Base-by-base conservation (phyloP, 2,329 filamentous ascomycete genomes). In the Talaromyces sp. region DNA sequence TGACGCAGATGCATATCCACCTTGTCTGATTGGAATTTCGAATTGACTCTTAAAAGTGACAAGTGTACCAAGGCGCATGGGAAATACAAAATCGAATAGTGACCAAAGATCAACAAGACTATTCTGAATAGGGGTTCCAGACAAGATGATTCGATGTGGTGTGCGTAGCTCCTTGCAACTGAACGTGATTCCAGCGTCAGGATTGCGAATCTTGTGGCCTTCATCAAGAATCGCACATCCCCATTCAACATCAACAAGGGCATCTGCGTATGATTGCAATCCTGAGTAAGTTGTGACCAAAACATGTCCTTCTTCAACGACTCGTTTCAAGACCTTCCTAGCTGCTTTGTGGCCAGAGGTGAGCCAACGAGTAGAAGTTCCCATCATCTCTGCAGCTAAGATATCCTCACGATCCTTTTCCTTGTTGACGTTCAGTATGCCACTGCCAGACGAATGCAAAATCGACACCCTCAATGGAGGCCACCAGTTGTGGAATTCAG, bases 401-500 rank as follows among this genome's bases (percentile, higher is more conserved):
- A 80, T 79, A 56, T 84, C 83, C 70, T 93, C 89, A 45, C 81
- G 80, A 30, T 78, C 80, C 51, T 77, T 78, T 66, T 87, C 85
- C 45, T 75, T 78, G 40, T 77, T 75, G 20, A 95, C 79, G 60
- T 96, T 91, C 48, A 97, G 77, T 93, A 99, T 97, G 16, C 94
- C 95, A 70, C 91, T 97, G 2, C 94, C 94, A 4, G 94, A 97
- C 1, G 91, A 91, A 69, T 99, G 94, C 44, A 99, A 72, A 56
- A 99, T 97, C 0, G 92, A 96, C 4, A 99, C 94, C 37, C 95
- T 85, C 29, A 99, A 79, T n/a, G 94, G 88, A n/a, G 94, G 94
- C 95, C 95, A 99, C 95, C 95, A 99, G 11, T 88, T 86, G 73
- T 99, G 95, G 64, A 99, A 97, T 68, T 99, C 94, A 59, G 95